A percentile compares a stretch with the other conserved stretches of the same genome.
Conservation (phyloP, 345 rosid species). For the Citrus inodora region DNA sequence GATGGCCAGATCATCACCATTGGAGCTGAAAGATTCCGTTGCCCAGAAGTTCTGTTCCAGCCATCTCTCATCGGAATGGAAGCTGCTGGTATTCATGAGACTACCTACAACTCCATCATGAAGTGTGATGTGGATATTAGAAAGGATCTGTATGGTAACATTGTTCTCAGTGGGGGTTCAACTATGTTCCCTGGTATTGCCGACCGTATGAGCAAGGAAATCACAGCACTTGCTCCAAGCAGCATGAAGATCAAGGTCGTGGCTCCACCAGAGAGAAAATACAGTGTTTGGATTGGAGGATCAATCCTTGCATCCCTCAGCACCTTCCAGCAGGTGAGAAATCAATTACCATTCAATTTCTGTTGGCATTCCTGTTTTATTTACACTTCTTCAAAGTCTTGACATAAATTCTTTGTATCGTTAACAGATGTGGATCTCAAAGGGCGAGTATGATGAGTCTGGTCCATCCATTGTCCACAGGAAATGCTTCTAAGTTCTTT, state of each 20-base stretch:
- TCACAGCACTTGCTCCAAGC: constrained; percentile 66
- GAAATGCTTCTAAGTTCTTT: constrained; percentile 51
- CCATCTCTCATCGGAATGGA: constrained; percentile 67
- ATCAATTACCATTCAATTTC: not conserved
- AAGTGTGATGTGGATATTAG: constrained; percentile 68
- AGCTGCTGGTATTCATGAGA: constrained; percentile 64
- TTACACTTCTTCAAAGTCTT: not conserved
- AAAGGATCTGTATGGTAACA: constrained; percentile 60
- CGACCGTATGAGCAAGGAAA: constrained; percentile 62
- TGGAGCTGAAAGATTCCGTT: constrained; percentile 68
- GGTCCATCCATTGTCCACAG: constrained; percentile 73
- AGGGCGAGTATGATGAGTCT: constrained; percentile 61
- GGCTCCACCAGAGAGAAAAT: constrained; percentile 62
- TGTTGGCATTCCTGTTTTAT: not conserved
- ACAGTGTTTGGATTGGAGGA: constrained; percentile 76
- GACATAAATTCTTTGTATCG: not conserved
- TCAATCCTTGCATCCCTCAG: constrained; percentile 73
- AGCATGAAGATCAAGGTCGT: constrained; percentile 68
- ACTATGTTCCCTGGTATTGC: constrained; percentile 65
- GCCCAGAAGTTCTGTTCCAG: constrained; percentile 69
- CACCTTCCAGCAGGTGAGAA: constrained; percentile 59
- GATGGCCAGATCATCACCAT: constrained; percentile 63
- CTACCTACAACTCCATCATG: constrained; percentile 64
- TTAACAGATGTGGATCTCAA: constrained; percentile 62
- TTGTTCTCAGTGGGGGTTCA: constrained; percentile 60